Conservation (phyloP, 805 yeast species). For the Kurtzmaniella fragi region DNA sequence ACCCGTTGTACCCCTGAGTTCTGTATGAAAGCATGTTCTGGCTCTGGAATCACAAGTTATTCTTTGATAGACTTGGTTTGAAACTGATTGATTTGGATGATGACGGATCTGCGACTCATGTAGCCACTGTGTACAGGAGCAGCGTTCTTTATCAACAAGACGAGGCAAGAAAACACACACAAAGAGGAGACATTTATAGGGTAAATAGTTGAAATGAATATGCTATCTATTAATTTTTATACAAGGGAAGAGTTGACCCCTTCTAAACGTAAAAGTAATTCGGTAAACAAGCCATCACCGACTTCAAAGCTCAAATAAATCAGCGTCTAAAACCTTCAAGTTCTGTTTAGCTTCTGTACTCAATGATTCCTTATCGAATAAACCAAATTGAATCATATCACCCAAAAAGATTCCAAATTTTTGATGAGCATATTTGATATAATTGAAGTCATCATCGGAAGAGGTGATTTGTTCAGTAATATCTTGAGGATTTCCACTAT, state of each 20-base stretch:
- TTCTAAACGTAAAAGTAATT: no score
- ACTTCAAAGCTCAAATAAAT: slow-evolving; percentile 13
- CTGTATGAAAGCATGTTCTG: slow-evolving; percentile 60
- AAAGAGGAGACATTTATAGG: no score
- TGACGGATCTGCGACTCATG: background rate
- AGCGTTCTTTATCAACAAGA: no score
- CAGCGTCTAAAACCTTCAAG: slow-evolving; percentile 40
- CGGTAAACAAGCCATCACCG: no score
- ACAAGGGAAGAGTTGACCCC: slow-evolving; percentile 1
- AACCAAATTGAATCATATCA: slow-evolving; percentile 61
- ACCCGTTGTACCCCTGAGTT: slow-evolving; percentile 81
- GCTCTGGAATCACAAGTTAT: background rate
- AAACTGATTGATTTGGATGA: background rate
- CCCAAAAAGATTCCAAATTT: slow-evolving; percentile 72
- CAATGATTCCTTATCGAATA: slow-evolving; percentile 31
- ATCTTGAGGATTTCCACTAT: slow-evolving; percentile 4
- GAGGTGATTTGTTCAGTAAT: slow-evolving; percentile 27
- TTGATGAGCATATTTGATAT: slow-evolving; percentile 67
- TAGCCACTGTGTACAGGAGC: background rate
- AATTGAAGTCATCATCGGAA: slow-evolving; percentile 67
- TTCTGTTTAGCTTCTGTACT: slow-evolving; percentile 15
- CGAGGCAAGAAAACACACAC: no score
- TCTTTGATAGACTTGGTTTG: background rate
- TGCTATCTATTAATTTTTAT: background rate
- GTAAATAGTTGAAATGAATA: no score